Conservation (phyloP, 495 filamentous ascomycete species). For the Neurospora intermedia region DNA sequence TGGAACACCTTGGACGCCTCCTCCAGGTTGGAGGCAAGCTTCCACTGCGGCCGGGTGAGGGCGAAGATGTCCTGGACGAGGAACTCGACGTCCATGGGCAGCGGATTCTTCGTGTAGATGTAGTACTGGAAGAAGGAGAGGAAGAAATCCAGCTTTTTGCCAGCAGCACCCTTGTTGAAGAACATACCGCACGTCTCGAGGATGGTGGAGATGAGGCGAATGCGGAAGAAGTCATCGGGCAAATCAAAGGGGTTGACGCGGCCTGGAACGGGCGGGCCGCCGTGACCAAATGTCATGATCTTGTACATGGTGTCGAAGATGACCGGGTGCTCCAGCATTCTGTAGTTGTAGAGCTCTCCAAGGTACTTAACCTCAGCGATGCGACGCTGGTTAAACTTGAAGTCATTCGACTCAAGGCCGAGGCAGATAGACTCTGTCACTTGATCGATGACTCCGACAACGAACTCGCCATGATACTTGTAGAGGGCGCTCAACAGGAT, state of each 20-base stretch:
- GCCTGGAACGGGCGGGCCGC: constrained; percentile 71
- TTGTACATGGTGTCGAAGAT: constrained; percentile 94
- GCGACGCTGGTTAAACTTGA: constrained; percentile 93
- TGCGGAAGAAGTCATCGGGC: constrained; percentile 91
- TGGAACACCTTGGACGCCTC: constrained; percentile 80
- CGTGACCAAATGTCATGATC: constrained; percentile 84
- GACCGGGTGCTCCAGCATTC: constrained; percentile 90
- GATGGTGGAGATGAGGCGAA: constrained; percentile 77
- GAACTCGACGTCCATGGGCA: constrained; percentile 98
- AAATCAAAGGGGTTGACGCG: constrained; percentile 65
- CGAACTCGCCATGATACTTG: constrained; percentile 84
- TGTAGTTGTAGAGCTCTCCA: constrained; percentile 95
- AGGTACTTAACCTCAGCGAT: constrained; percentile 95
- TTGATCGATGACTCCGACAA: constrained; percentile 79
- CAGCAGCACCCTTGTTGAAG: constrained; percentile 84
- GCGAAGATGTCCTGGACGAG: constrained; percentile 88
- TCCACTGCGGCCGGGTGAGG: constrained; percentile 81
- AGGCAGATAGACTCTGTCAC: constrained; percentile 78
- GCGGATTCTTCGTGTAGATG: constrained; percentile 78
- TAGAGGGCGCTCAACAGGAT: constrained; percentile 83
- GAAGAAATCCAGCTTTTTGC: constrained; percentile 98
- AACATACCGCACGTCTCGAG: constrained; percentile 94
- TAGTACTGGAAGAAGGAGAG: constrained; percentile 98
- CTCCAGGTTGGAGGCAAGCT: constrained; percentile 64
- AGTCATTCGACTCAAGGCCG: constrained; percentile 91